Evolutionary conservation across 2,329 filamentous ascomycete genomes (phyloP), one percentile per base, ranked within the genome.

Genomic region (Cladosporium oxysporum): DNA sequence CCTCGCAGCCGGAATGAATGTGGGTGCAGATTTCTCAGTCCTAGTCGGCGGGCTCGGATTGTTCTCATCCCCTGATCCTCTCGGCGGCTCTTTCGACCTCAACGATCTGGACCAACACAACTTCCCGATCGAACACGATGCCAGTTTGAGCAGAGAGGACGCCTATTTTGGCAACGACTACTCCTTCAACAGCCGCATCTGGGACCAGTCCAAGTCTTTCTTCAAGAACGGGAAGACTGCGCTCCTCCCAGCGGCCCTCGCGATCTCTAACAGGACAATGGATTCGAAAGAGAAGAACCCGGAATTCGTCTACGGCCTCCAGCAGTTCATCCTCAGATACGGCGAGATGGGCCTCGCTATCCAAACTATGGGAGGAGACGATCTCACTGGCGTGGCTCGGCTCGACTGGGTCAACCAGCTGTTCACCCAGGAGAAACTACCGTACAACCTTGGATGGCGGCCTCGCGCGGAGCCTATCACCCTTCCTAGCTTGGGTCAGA

Each of bases 341-440:
- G 76, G 76, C 57, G 78, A 80, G 70, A 78, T 76, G 2, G 75
- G 76, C 0, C 65, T 79, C n/a, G 79, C 76, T 60, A 67, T 79
- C 33, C 73, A 74, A 35, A 70, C 74, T 2, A 77, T 80, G 73
- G 74, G 76, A 37, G 53, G 53, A 37, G 71, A 76, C 65, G 74
- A 72, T 29, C 62, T 69, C 10, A 73, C 69, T 11, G 77, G 77
- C 14, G 71, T 75, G 29, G 75, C 76, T 2, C 71, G 72, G 1
- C 44, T 79, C 26, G 72, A 78, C 35, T 79, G 73, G 68, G 72
- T 79, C 12, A 72, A 71, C 28, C 71, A 67, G 14, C 69, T 79
- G 66, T 79, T 80, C 62, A 76, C 77, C 68, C 41, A 79, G 70
- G 77, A 78, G 68, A 72, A 69, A 58, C 64, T 79, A n/a, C 77